These are phyloP conservation scores for Paxillus ammoniavirescens DNA, from an alignment of 768 basidiomycete species.

Conservation along the genomic window DNA sequence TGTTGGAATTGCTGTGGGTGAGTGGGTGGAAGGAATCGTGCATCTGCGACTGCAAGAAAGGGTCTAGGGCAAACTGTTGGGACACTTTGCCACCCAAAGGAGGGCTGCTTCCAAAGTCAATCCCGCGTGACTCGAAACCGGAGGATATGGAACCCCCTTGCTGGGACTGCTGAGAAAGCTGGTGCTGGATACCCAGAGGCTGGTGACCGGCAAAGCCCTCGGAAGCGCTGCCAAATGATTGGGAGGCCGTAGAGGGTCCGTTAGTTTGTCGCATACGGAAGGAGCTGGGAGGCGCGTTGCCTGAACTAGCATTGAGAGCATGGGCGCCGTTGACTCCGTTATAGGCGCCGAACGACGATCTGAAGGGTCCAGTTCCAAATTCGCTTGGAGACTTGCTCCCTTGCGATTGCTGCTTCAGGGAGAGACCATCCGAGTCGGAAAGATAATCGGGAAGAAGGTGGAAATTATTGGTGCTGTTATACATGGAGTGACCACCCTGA, in stretches of 20 bases:
- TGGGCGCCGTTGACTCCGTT: conserved; percentile 27
- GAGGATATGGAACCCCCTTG: conserved; percentile 23
- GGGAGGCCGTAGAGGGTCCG: conserved; percentile 25
- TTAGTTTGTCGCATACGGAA: conserved; percentile 38
- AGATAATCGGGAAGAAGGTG: conserved; percentile 34
- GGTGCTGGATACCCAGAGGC: conserved; percentile 29
- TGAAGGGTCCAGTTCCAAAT: conserved; percentile 35
- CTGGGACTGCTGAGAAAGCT: conserved; percentile 36
- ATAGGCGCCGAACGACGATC: conserved; percentile 35
- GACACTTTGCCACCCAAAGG: conserved; percentile 24
- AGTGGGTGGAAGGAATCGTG: conserved; percentile 35
- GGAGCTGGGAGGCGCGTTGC: conserved; percentile 30
- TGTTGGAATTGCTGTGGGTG: conserved; percentile 29
- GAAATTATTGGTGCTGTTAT: conserved; percentile 38
- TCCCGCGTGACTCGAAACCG: conserved; percentile 26
- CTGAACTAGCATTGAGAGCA: conserved; percentile 20
- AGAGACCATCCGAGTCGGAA: conserved; percentile 31
- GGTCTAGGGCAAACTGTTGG: conserved; percentile 33
- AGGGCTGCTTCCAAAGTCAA: conserved; percentile 33
- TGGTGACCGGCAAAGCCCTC: conserved; percentile 27
- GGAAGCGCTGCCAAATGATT: conserved; percentile 23
- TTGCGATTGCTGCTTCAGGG: conserved; percentile 32
- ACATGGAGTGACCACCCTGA: conserved; percentile 38
- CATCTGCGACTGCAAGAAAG: conserved; percentile 33
- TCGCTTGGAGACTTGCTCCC: conserved; percentile 31